phyloP scores from a whole-genome alignment of 1,284 basidiomycete genomes.

The Sanghuangporus weigelae region DNA sequence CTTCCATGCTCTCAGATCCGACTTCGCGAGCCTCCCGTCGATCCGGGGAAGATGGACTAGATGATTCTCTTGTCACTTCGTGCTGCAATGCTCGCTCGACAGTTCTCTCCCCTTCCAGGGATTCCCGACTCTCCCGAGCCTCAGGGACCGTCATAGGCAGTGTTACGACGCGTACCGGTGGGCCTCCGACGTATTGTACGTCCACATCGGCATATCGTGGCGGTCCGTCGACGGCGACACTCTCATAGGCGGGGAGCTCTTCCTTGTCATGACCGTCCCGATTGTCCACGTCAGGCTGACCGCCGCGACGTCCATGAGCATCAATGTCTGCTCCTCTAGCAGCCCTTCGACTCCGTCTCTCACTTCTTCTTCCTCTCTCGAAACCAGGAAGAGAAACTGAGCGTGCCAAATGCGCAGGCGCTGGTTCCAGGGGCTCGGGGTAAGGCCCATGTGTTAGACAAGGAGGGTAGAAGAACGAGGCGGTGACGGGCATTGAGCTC shows the following conservation, averaged over 20 bases:
- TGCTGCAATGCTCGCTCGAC: background rate
- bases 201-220: slow-evolving; percentile 7
- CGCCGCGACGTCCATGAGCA: slow-evolving; percentile 8
- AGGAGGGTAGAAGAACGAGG: slow-evolving; percentile 14
- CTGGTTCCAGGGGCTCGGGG: slow-evolving; percentile 7
- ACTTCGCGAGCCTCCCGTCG: background rate
- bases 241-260: slow-evolving; percentile 17
- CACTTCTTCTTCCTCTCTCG: background rate
- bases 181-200: background rate
- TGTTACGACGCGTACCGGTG: background rate
- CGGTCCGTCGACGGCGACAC: slow-evolving; percentile 6
- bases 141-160: background rate
- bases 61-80: background rate
- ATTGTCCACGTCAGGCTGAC: slow-evolving; percentile 6
- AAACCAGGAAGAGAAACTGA: background rate
- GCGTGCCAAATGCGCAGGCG: slow-evolving; percentile 3
- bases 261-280: slow-evolving; percentile 11
- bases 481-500: background rate
- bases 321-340: slow-evolving; percentile 17
- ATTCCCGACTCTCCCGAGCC: background rate
- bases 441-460: slow-evolving; percentile 3
- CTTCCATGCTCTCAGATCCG: background rate
- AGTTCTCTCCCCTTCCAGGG: background rate
- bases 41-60: background rate
- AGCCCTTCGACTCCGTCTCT: slow-evolving; percentile 4